Conservation (phyloP, 495 filamentous ascomycete species). For the Trichoderma parareesei region DNA sequence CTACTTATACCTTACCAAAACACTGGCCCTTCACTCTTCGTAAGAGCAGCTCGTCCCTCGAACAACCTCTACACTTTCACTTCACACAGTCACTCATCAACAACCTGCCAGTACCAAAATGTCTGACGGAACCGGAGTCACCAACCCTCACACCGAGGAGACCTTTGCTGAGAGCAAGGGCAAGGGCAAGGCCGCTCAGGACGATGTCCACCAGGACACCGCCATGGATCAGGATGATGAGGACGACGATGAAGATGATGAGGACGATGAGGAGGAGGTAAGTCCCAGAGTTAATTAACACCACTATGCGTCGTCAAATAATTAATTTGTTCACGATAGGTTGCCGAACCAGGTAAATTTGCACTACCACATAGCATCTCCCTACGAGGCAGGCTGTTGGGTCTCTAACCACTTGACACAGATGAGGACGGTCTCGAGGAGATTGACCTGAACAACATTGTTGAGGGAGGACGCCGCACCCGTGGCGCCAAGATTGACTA, state of each 20-base stretch:
- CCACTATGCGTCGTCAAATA: constrained; percentile 12
- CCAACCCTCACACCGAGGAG: constrained; percentile 20
- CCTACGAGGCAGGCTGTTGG: not conserved
- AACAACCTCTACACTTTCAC: not conserved
- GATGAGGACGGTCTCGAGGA: constrained; percentile 81
- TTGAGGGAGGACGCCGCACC: constrained; percentile 68
- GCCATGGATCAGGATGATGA: constrained; percentile 64
- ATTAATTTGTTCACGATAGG: constrained; percentile 22
- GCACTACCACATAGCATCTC: constrained; percentile 34
- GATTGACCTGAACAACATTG: constrained; percentile 82
- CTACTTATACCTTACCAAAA: constrained; percentile 12
- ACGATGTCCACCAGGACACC: constrained; percentile 44
- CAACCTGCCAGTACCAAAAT: constrained; percentile 32
- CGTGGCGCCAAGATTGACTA: constrained; percentile 79
- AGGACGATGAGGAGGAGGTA: constrained; percentile 52
- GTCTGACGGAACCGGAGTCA: constrained; percentile 23
- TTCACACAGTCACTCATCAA: constrained; percentile 11
- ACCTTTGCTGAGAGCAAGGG: constrained; percentile 31
- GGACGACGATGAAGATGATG: constrained; percentile 53
- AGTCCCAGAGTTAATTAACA: constrained; percentile 16
- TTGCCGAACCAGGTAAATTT: constrained; percentile 35
- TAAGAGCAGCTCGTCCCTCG: not conserved
- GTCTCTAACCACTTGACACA: not conserved
- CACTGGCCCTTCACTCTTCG: constrained; percentile 13
- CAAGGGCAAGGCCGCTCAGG: constrained; percentile 52